A percentile compares a stretch with the other conserved stretches of the same genome.
These are phyloP conservation scores for Aspergillus terreus DNA, from an alignment of 2,329 filamentous ascomycete species.

Conservation along the genomic window DNA sequence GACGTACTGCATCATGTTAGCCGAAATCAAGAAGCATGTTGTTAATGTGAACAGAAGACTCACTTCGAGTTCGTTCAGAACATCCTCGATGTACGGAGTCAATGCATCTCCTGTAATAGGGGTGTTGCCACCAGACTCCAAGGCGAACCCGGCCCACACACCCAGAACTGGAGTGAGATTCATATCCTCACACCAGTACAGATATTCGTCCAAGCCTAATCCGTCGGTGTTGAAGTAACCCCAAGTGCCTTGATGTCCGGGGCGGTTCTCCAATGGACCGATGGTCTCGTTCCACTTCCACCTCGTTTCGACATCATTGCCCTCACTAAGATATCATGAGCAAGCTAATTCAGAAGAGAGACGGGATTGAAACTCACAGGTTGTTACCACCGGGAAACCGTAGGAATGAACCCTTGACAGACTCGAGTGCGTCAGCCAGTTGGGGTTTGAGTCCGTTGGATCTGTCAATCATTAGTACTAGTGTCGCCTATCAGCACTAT, in stretches of 20 bases:
- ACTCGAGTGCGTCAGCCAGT: conserved; percentile 51
- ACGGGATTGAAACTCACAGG: conserved; percentile 33
- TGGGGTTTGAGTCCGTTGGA: conserved; percentile 55
- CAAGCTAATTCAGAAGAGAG: not conserved
- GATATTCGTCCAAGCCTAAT: conserved; percentile 53
- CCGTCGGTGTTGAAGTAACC: conserved; percentile 57
- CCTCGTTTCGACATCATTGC: conserved; percentile 18
- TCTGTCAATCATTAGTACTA: conserved; percentile 11
- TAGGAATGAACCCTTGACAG: conserved; percentile 54
- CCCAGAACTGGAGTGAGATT: conserved; percentile 53
- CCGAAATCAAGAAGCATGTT: not conserved
- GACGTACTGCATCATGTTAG: conserved; percentile 43
- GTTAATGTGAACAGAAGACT: not conserved
- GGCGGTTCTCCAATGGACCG: conserved; percentile 38
- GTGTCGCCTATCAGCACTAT: no score
- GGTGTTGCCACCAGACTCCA: conserved; percentile 50
- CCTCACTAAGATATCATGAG: conserved; percentile 14
- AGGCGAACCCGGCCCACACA: conserved; percentile 54
- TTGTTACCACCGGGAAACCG: conserved; percentile 64
- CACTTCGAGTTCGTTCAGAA: conserved; percentile 56
- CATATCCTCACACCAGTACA: conserved; percentile 57
- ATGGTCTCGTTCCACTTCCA: conserved; percentile 41
- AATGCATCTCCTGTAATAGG: conserved; percentile 47
- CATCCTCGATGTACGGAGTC: conserved; percentile 54
- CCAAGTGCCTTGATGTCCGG: conserved; percentile 55